A percentile compares a stretch with the other conserved stretches of the same genome.
These are phyloP conservation scores for Candida lessepsii DNA, from an alignment of 805 yeast genomes.

Conservation along the genomic window DNA sequence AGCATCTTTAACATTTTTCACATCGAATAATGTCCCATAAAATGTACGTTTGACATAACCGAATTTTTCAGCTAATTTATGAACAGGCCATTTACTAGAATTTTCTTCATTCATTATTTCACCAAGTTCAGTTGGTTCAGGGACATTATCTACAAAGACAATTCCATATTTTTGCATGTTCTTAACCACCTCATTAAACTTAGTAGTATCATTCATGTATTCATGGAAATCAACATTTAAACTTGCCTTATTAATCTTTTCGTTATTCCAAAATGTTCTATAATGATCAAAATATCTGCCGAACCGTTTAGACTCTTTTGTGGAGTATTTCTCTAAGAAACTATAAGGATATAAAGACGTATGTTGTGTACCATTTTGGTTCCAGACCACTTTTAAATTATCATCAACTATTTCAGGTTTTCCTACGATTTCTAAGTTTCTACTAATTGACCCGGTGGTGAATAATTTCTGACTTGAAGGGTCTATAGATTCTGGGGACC, in stretches of 20 bases:
- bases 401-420: slow-evolving; percentile 33
- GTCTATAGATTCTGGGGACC: slow-evolving; percentile 49
- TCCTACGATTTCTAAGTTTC: slow-evolving; percentile 32
- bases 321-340: slow-evolving; percentile 48
- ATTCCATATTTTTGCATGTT: slow-evolving; percentile 58
- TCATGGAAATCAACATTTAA: neutral
- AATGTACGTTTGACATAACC: slow-evolving; percentile 72
- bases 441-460: slow-evolving; percentile 52
- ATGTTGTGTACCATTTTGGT: slow-evolving; percentile 22
- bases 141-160: slow-evolving; percentile 52
- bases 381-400: slow-evolving; percentile 43
- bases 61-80: slow-evolving; percentile 45
- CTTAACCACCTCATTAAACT: slow-evolving; percentile 38
- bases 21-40: slow-evolving; percentile 72
- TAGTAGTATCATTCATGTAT: slow-evolving; percentile 15
- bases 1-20: slow-evolving; percentile 48
- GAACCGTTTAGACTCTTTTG: slow-evolving; percentile 27
- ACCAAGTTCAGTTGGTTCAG: slow-evolving; percentile 31
- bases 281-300: slow-evolving; percentile 38
- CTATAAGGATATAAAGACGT: slow-evolving; percentile 39
- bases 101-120: slow-evolving; percentile 38
- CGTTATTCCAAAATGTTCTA: slow-evolving; percentile 39
- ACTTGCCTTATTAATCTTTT: slow-evolving; percentile 18
- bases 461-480: slow-evolving; percentile 61
- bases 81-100: slow-evolving; percentile 41